Evolutionary conservation across 345 rosid genomes (phyloP), one percentile per base, ranked within the genome.

Genomic region (Eutrema yunnanense): DNA sequence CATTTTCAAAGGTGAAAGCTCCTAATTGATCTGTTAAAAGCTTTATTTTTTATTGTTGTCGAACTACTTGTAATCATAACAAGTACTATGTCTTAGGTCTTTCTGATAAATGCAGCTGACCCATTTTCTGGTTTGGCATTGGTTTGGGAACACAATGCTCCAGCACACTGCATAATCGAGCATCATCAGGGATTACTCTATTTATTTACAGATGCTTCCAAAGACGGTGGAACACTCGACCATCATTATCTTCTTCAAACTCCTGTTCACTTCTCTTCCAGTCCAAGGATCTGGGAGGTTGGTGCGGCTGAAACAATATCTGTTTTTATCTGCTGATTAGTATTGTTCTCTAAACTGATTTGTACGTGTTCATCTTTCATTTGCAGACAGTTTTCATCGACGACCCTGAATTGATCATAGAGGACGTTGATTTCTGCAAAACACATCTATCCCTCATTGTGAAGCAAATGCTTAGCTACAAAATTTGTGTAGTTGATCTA

Each of bases 71-170:
- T 71, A 58, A 50, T 33, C 36, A 52, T 77, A 65, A 77, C 72
- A 57, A 71, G 62, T 37, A 78, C 75, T 77, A 78, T 87, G 72
- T 80, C 83, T 85, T 84, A 95, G 99, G 97, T 95, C 78, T 88
- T 88, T 85, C 86, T 95, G 77, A 87, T 90, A 75, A 87, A 87
- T 87, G 92, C 98, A 84, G 97, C 96, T 71, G 86, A 92, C 71
- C 99, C 96, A 9, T 79, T 84, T 68, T 84, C 96, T 64, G 90
- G 92, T 73, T 76, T 87, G 90, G 82, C 69, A 61, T 84, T 85
- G 79, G 82, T 83, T 63, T 95, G 97, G 97, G 94, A 95, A 79
- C 84, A 90, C 83, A 84, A 90, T 79, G 87, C 84, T 76, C 90
- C 79, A 69, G 85, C 84, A 16, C 99, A 90, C 73, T 92, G 98